A percentile compares a stretch with the other conserved stretches of the same genome.
phyloP scores from a whole-genome alignment of 371 early-diverging fungal genomes.

The Rhizopus stolonifer region DNA sequence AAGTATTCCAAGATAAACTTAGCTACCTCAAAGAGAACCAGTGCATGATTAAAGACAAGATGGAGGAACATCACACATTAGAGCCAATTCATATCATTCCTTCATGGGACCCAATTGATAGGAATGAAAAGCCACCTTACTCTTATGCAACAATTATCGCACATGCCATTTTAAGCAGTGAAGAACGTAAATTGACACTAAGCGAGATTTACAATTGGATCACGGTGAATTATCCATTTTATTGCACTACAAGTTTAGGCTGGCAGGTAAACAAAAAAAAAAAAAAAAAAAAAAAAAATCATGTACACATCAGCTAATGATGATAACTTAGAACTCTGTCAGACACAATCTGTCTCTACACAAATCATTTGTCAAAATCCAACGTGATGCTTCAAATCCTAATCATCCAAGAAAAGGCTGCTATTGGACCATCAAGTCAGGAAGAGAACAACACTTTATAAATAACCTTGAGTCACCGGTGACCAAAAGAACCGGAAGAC shows the following conservation, averaged over 20 bases:
- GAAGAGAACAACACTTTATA: constrained; percentile 30
- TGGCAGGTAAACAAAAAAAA: constrained; percentile 83
- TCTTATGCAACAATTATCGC: constrained; percentile 94
- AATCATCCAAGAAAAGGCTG: constrained; percentile 33
- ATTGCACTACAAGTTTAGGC: constrained; percentile 71
- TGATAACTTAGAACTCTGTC: constrained; percentile 79
- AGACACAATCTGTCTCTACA: constrained; percentile 96
- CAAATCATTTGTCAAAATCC: constrained; percentile 35
- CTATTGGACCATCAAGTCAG: constrained; percentile 50
- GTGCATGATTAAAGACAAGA: not conserved
- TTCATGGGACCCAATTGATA: constrained; percentile 45
- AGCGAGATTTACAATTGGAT: constrained; percentile 94
- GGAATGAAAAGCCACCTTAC: constrained; percentile 79
- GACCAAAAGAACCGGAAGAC: not conserved
- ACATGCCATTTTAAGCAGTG: constrained; percentile 81
- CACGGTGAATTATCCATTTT: constrained; percentile 77
- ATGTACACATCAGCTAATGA: not conserved
- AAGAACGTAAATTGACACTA: constrained; percentile 77
- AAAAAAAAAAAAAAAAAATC: not conserved
- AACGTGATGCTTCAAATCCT: constrained; percentile 21
- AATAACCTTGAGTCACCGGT: constrained; percentile 22
- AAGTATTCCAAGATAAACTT: too few species aligned
- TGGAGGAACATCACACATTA: constrained; percentile 8
- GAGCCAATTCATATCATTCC: constrained; percentile 22
- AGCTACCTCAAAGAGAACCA: too few species aligned